A percentile compares a stretch with the other conserved stretches of the same genome.
These are phyloP conservation scores for Annulohypoxylon moriforme DNA, from an alignment of 495 filamentous ascomycete genomes.

Conservation along the genomic window DNA sequence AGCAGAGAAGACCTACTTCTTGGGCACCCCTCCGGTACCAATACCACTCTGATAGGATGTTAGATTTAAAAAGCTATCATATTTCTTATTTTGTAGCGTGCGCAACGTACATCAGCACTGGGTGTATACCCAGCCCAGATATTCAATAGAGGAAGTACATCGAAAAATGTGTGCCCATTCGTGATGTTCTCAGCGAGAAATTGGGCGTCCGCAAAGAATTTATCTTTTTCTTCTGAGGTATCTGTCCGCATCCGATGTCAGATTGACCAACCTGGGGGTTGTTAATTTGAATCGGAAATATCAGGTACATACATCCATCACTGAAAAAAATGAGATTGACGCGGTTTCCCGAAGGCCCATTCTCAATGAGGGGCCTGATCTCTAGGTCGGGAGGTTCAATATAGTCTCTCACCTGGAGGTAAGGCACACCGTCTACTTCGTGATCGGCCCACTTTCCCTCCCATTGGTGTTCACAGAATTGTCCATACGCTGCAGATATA, in stretches of 20 bases:
- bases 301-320: constrained; percentile 39
- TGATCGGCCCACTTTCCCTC: constrained; percentile 38
- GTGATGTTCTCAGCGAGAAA: constrained; percentile 41
- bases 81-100: neutral
- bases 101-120: constrained; percentile 34
- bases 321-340: constrained; percentile 45
- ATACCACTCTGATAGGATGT: constrained; percentile 40
- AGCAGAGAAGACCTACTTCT: constrained; percentile 29
- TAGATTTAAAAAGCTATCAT: constrained; percentile 9
- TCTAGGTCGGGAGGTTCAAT: constrained; percentile 37
- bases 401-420: constrained; percentile 26
- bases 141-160: constrained; percentile 41
- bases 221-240: constrained; percentile 44
- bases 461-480: constrained; percentile 46
- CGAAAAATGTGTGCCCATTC: constrained; percentile 41
- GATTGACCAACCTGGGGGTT: neutral
- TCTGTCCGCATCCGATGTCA: constrained; percentile 20
- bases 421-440: constrained; percentile 27
- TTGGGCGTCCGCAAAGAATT: constrained; percentile 45
- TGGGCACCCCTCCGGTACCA: constrained; percentile 36
- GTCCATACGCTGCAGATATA: constrained; percentile 17
- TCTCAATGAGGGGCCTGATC: constrained; percentile 45
- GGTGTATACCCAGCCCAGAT: constrained; percentile 46
- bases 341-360: constrained; percentile 43
- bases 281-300: neutral